Percentiles rank a stretch among this genome's conserved stretches.
Conservation (phyloP, 345 rosid genomes). For the Streptanthus diversifolius region DNA sequence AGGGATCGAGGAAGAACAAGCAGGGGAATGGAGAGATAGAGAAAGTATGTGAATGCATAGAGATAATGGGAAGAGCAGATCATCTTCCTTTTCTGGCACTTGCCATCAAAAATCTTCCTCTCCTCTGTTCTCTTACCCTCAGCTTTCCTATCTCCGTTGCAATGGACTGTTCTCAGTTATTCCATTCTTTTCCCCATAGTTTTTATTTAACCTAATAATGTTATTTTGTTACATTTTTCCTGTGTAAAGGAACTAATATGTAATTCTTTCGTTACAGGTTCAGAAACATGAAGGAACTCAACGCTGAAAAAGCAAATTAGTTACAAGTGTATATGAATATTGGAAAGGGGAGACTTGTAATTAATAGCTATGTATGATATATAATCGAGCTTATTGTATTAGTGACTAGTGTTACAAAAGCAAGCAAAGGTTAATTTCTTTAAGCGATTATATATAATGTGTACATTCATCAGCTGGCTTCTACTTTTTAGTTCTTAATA, state of each 20-base stretch:
- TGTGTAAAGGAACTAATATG: background rate
- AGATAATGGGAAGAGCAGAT: constrained; percentile 32
- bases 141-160: constrained; percentile 43
- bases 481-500: background rate
- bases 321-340: background rate
- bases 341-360: constrained; percentile 4
- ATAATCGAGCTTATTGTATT: background rate
- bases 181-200: background rate
- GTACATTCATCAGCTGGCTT: background rate
- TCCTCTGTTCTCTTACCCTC: constrained; percentile 33
- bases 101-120: constrained; percentile 32
- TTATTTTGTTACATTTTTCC: background rate
- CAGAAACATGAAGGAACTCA: constrained; percentile 6
- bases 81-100: constrained; percentile 29
- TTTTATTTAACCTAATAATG: background rate
- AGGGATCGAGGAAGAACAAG: constrained; percentile 8
- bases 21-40: background rate
- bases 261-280: constrained; percentile 20
- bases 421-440: background rate
- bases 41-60: constrained; percentile 41
- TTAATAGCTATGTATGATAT: background rate
- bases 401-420: background rate
- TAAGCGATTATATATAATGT: background rate
- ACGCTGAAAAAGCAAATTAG: background rate
- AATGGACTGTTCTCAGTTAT: constrained; percentile 43